Evolutionary conservation across 176 grass and related monocot genomes (phyloP).

Genomic region (Lolium multiflorum): DNA sequence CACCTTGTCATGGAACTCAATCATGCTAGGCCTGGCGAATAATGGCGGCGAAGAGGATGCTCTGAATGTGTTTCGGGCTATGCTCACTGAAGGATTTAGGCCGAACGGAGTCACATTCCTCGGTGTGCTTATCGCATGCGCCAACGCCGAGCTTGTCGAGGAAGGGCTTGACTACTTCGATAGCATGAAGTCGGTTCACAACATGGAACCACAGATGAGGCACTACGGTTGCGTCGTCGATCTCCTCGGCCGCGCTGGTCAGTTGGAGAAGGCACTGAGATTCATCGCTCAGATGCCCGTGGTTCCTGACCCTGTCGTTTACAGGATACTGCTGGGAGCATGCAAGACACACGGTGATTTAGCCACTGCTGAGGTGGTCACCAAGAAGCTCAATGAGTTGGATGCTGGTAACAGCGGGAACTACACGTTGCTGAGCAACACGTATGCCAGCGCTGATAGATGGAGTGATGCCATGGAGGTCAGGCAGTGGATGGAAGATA

Average conservation of each 20-base stretch:
- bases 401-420: conserved; percentile 54
- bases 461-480: conserved; percentile 49
- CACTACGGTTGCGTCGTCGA: conserved; percentile 54
- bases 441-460: conserved; percentile 48
- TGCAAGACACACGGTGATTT: conserved; percentile 53
- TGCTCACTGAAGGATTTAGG: conserved; percentile 45
- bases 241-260: conserved; percentile 53
- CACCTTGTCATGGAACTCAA: conserved; percentile 57
- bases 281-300: conserved; percentile 55
- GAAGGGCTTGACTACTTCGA: conserved; percentile 52
- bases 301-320: conserved; percentile 48
- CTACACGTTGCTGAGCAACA: conserved; percentile 49
- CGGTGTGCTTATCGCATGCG: conserved; percentile 51
- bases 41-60: conserved; percentile 48
- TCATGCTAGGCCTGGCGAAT: conserved; percentile 47
- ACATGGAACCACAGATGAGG: conserved; percentile 57
- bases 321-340: conserved; percentile 58
- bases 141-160: conserved; percentile 39
- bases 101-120: conserved; percentile 56
- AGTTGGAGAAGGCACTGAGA: conserved; percentile 40
- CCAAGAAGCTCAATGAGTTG: conserved; percentile 45
- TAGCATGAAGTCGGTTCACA: conserved; percentile 51
- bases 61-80: conserved; percentile 40
- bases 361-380: conserved; percentile 44
- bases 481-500: conserved; percentile 38